Evolutionary conservation across 768 basidiomycete species (phyloP), one percentile per base, ranked within the genome.

Genomic region (Trametes gibbosa): DNA sequence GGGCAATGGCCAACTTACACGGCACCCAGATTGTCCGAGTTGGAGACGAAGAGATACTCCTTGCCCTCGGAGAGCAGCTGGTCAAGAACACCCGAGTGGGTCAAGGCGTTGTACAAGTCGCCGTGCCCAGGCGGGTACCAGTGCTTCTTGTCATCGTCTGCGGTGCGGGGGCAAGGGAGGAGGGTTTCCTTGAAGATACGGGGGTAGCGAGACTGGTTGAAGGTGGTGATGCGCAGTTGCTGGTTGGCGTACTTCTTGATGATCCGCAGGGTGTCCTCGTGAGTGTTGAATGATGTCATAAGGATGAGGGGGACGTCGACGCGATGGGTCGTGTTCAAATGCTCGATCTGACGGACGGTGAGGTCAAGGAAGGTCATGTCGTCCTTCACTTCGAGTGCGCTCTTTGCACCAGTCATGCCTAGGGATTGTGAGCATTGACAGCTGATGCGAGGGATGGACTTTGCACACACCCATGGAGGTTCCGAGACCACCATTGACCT

Each of bases 101-200:
- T 75, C 63, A 98, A 80, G 35, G 95, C 92, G 67, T 95, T 93
- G 78, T 95, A 98, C 69, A 98, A 77, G 74, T 98, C 95, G 72
- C 95, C 95, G 78, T 98, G 95, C 65, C 95, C 95, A 50, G 95
- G 92, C 54, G 95, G 94, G 81, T 97, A 98, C 94, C 95, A 98
- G 75, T 85, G 77, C 71, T 84, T 84, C 82, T 96, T 94, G 79
- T 95, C 90, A 66, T 89, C 88, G 56, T 83, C 81, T 37, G 86
- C 86, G 47, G 82, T 80, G 68, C 85, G 84, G 17, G 94, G 92
- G 72, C 83, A 87, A 21, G 94, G 94, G 13, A 95, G 82, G 63
- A 95, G 82, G 21, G 87, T 84, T 75, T 96, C 93, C 76, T 92
- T 89, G 79, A 82, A 84, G 72, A 97, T 93, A 68, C 93, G 87